These are phyloP conservation scores for Rubroboletus satanas DNA, from an alignment of 768 basidiomycete species.

Conservation along the genomic window DNA sequence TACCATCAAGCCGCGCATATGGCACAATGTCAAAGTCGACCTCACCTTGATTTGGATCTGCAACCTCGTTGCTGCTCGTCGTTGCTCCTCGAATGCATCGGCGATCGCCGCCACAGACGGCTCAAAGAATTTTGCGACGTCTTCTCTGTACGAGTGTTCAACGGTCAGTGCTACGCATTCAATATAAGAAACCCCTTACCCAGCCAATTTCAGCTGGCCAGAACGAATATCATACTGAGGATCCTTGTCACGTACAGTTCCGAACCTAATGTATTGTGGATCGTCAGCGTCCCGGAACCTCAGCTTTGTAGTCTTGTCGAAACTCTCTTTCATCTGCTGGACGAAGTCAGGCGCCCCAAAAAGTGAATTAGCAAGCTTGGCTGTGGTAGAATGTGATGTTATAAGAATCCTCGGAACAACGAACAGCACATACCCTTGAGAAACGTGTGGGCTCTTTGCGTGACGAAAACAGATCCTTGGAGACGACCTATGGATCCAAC, in stretches of 20 bases:
- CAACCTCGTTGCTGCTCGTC: slow-evolving; percentile 11
- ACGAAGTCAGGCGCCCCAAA: slow-evolving; percentile 31
- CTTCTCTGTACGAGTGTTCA: slow-evolving; percentile 19
- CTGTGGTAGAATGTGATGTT: slow-evolving; percentile 11
- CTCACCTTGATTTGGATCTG: slow-evolving; percentile 27
- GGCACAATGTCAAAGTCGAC: no score
- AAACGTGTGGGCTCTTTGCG: slow-evolving; percentile 24
- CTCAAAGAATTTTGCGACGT: slow-evolving; percentile 40
- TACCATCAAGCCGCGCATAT: background rate
- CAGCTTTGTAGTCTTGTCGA: slow-evolving; percentile 36
- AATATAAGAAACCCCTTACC: slow-evolving; percentile 24
- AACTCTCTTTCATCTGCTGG: slow-evolving; percentile 29
- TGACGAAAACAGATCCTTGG: slow-evolving; percentile 38
- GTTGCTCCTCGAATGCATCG: slow-evolving; percentile 32
- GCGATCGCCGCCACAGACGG: slow-evolving; percentile 37
- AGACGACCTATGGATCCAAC: slow-evolving; percentile 29
- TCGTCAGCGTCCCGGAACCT: slow-evolving; percentile 36
- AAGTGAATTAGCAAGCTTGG: slow-evolving; percentile 26
- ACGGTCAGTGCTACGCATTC: background rate
- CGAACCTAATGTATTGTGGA: slow-evolving; percentile 39
- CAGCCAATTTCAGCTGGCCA: slow-evolving; percentile 36
- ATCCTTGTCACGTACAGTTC: slow-evolving; percentile 35
- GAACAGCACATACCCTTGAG: slow-evolving; percentile 22
- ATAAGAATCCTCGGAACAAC: background rate
- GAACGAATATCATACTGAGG: slow-evolving; percentile 31